phyloP scores from a whole-genome alignment of 192 early-diverging fungal genomes.

The Entrophospora sp. region DNA sequence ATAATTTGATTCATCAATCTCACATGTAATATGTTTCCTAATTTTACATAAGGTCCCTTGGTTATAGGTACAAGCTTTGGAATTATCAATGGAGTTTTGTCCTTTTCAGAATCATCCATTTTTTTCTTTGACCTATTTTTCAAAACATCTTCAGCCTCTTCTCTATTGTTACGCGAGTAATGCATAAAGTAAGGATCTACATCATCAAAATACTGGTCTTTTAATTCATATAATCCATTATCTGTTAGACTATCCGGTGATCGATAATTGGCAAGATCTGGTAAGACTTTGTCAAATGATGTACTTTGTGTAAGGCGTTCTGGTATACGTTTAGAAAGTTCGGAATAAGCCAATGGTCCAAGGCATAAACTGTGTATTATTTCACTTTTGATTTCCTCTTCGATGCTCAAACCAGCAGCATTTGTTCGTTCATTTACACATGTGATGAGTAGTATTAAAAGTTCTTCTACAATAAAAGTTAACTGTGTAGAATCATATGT shows the following conservation, averaged over 20 bases:
- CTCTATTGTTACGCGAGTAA: conserved; percentile 85
- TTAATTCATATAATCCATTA: conserved; percentile 83
- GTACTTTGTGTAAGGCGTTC: conserved; percentile 64
- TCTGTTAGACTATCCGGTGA: conserved; percentile 70
- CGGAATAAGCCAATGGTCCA: conserved; percentile 71
- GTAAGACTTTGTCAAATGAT: conserved; percentile 73
- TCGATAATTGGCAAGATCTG: conserved; percentile 70
- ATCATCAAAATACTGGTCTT: conserved; percentile 72
- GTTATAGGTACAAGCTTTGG: conserved; percentile 45
- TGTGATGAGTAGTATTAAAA: conserved; percentile 80
- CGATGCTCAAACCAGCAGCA: conserved; percentile 48
- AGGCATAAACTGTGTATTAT: conserved; percentile 78
- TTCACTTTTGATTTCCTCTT: conserved; percentile 69
- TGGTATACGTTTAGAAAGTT: conserved; percentile 78
- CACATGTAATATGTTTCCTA: conserved; percentile 66
- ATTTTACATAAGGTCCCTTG: conserved; percentile 55
- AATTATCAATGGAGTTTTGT: conserved; percentile 38
- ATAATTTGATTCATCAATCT: conserved; percentile 68
- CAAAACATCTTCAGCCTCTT: conserved; percentile 78
- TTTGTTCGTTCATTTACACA: conserved; percentile 72
- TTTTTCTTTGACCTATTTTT: conserved; percentile 45
- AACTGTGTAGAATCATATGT: conserved; percentile 67
- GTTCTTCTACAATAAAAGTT: conserved; percentile 79
- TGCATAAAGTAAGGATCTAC: conserved; percentile 95
- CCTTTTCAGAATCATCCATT: conserved; percentile 25